Evolutionary conservation across 2,329 filamentous ascomycete species (phyloP).

Genomic region (Pseudocercospora eumusae): DNA sequence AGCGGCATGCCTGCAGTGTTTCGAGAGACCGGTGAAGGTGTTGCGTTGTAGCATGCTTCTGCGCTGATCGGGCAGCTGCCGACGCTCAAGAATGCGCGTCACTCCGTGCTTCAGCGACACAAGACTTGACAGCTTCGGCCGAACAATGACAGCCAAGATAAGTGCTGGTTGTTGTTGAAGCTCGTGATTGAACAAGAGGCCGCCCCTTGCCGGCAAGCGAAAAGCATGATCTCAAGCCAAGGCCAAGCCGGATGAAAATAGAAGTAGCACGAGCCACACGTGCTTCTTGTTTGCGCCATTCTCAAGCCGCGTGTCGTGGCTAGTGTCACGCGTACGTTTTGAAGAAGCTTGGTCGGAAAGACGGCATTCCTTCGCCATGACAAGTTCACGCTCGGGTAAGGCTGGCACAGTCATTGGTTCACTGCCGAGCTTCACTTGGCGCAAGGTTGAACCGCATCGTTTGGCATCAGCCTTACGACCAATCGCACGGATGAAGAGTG

Average conservation of each 20-base stretch:
- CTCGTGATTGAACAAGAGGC: background rate
- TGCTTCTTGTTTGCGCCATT: background rate
- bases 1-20: background rate
- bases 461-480: conserved; percentile 8
- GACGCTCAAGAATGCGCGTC: background rate
- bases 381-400: background rate
- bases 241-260: conserved; percentile 3
- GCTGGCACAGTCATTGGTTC: background rate
- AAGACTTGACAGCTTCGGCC: background rate
- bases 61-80: background rate
- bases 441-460: conserved; percentile 2
- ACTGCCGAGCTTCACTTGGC: background rate
- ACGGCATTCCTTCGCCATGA: conserved; percentile 6
- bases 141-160: no score
- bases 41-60: background rate
- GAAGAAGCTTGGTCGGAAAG: background rate
- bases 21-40: background rate
- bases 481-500: background rate
- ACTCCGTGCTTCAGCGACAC: background rate
- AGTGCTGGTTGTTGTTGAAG: background rate
- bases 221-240: background rate
- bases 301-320: background rate
- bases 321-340: background rate
- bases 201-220: background rate
- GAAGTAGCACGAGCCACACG: conserved; percentile 2